These are phyloP conservation scores for Paecilomyces dactylethromorphus DNA, from an alignment of 2,329 filamentous ascomycete species.

Conservation along the genomic window DNA sequence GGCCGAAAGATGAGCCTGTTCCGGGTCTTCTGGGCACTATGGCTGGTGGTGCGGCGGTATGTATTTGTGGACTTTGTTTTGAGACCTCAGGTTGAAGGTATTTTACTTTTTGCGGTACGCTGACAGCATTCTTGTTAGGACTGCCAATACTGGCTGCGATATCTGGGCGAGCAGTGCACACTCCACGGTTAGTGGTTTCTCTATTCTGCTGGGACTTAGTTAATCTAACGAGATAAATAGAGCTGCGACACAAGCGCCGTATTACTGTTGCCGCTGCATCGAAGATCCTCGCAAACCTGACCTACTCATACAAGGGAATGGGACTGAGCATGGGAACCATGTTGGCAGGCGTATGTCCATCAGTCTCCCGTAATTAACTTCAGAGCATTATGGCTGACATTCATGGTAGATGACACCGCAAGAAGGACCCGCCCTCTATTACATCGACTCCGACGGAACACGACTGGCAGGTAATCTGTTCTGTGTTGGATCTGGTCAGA, in stretches of 20 bases:
- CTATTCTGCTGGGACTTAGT: background rate
- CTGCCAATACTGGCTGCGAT: slow-evolving; percentile 99
- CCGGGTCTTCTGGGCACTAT: slow-evolving; percentile 78
- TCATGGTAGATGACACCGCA: slow-evolving; percentile 49
- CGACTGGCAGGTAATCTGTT: slow-evolving; percentile 90
- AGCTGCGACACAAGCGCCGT: slow-evolving; percentile 97
- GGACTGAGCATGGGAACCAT: slow-evolving; percentile 98
- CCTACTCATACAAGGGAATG: slow-evolving; percentile 99
- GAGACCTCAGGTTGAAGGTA: no score
- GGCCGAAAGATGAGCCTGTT: slow-evolving; percentile 23
- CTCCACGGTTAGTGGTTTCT: slow-evolving; percentile 60
- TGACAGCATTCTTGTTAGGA: slow-evolving; percentile 48
- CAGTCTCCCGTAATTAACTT: slow-evolving; percentile 52
- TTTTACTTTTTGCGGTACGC: background rate
- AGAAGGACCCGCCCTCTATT: slow-evolving; percentile 96
- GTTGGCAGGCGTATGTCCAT: slow-evolving; percentile 92
- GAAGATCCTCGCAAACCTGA: slow-evolving; percentile 97
- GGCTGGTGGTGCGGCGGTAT: slow-evolving; percentile 89
- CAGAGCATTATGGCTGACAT: background rate
- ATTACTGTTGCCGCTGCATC: slow-evolving; percentile 95
- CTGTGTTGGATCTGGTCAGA: slow-evolving; percentile 96
- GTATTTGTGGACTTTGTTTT: slow-evolving; percentile 18
- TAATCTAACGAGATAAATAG: slow-evolving; percentile 12
- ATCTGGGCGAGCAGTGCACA: slow-evolving; percentile 97
- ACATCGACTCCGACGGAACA: slow-evolving; percentile 96